A percentile compares a stretch with the other conserved stretches of the same genome.
These are phyloP conservation scores for Litsea cubeba DNA, from an alignment of 164 flowering plant genomes.

Conservation along the genomic window DNA sequence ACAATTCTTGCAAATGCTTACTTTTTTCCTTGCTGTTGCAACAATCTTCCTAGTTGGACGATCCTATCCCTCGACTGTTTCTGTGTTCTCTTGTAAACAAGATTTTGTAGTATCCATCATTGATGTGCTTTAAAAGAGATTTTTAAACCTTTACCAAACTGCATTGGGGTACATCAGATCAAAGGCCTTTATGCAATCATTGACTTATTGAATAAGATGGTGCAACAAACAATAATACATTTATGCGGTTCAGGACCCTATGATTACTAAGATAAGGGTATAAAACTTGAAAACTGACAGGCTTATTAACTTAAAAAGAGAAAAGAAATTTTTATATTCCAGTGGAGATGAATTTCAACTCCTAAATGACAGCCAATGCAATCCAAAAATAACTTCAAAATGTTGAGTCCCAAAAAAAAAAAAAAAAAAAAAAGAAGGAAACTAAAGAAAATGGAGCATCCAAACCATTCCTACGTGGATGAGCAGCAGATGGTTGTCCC, in stretches of 20 bases:
- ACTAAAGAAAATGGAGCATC: not conserved
- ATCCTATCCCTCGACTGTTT: not conserved
- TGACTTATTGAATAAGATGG: not conserved
- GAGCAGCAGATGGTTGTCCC: slow-evolving; percentile 33
- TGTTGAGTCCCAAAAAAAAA: not conserved
- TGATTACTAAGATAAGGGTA: too few relatives aligned
- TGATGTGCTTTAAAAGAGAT: not conserved
- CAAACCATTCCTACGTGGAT: slow-evolving; percentile 13
- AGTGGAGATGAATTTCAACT: not conserved
- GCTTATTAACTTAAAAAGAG: not conserved
- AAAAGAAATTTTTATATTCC: not conserved
- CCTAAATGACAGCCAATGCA: slow-evolving; percentile 1
- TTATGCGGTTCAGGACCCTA: too few relatives aligned
- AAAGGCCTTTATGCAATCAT: too few relatives aligned
- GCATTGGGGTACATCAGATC: not conserved
- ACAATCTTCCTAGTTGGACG: not conserved
- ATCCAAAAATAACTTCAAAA: not conserved
- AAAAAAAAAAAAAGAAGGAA: not conserved
- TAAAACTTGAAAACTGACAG: not conserved
- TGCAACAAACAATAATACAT: not conserved
- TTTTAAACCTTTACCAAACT: not conserved
- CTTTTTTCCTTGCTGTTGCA: not conserved
- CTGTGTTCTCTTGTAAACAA: not conserved
- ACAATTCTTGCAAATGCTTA: too few relatives aligned
- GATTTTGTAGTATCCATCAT: too few relatives aligned